Percentiles rank a stretch among this genome's conserved stretches.
These are phyloP conservation scores for Tremella fuciformis DNA, from an alignment of 768 basidiomycete genomes.

Conservation along the genomic window DNA sequence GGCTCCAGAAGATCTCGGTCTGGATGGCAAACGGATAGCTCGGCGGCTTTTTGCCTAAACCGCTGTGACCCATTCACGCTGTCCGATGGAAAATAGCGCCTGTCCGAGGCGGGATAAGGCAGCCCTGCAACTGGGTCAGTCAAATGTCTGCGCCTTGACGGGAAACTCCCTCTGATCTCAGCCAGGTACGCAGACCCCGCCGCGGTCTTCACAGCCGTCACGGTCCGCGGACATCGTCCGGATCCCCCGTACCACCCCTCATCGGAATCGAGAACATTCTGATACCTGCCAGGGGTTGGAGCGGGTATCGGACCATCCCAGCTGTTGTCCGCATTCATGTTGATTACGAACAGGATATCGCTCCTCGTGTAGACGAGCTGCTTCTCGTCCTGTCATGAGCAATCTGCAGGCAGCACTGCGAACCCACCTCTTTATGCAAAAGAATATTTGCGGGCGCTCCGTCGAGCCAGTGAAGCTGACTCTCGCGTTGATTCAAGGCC, in stretches of 20 bases:
- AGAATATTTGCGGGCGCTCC: not conserved
- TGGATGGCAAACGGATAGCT: slow-evolving; percentile 20
- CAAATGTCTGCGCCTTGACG: not conserved
- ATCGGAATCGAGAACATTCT: not conserved
- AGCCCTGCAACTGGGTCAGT: not conserved
- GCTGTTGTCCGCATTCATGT: not conserved
- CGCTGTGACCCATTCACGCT: too few relatives aligned
- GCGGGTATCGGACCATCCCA: slow-evolving; percentile 1
- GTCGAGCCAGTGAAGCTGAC: not conserved
- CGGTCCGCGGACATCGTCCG: not conserved
- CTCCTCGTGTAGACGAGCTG: slow-evolving; percentile 4
- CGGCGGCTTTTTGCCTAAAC: slow-evolving; percentile 31
- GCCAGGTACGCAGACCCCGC: not conserved
- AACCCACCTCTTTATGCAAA: slow-evolving; percentile 1
- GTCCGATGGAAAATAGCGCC: not conserved
- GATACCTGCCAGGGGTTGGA: not conserved
- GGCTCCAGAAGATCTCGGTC: slow-evolving; percentile 22
- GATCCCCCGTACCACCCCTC: slow-evolving; percentile 4
- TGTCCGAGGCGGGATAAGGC: not conserved
- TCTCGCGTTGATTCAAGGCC: not conserved
- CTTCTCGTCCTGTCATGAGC: slow-evolving; percentile 1
- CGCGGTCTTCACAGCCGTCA: not conserved
- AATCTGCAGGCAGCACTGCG: not conserved
- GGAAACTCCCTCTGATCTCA: not conserved
- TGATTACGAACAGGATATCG: not conserved